phyloP scores from a whole-genome alignment of 2,329 filamentous ascomycete species.

The Pseudopithomyces chartarum region DNA sequence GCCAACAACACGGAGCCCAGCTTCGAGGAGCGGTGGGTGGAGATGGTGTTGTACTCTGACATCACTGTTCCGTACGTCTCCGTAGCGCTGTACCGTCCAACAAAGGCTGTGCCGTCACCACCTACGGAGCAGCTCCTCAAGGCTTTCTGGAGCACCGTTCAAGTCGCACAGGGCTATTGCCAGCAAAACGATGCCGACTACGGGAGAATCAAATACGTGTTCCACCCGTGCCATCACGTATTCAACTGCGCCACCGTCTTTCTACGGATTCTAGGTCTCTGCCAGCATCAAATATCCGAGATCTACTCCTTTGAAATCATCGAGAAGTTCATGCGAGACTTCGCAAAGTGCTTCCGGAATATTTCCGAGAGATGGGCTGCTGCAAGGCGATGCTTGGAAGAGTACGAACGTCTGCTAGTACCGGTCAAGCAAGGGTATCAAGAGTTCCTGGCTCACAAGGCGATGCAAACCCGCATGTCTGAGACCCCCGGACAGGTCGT shows the following conservation, averaged over 20 bases:
- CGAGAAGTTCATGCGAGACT: constrained; percentile 36
- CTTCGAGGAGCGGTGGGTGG: constrained; percentile 37
- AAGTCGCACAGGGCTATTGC: constrained; percentile 40
- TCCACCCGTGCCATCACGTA: constrained; percentile 44
- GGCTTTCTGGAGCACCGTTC: constrained; percentile 34
- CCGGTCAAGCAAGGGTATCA: constrained; percentile 41
- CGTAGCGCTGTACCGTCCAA: constrained; percentile 37
- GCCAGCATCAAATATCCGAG: constrained; percentile 37
- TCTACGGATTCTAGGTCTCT: constrained; percentile 35
- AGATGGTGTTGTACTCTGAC: constrained; percentile 42
- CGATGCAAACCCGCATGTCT: constrained; percentile 13
- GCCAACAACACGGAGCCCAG: constrained; percentile 32
- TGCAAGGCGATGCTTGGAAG: constrained; percentile 39
- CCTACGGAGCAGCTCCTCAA: constrained; percentile 32
- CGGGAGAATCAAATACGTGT: constrained; percentile 45
- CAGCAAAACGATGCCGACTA: constrained; percentile 38
- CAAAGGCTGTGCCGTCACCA: constrained; percentile 30
- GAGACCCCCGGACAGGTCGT: constrained; percentile 10
- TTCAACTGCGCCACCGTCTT: constrained; percentile 41
- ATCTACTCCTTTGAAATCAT: constrained; percentile 30
- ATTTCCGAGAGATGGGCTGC: constrained; percentile 44
- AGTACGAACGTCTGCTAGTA: constrained; percentile 37
- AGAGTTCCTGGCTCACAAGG: constrained; percentile 37
- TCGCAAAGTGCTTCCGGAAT: constrained; percentile 38
- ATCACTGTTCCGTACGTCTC: constrained; percentile 39